A percentile compares a stretch with the other conserved stretches of the same genome.
Evolutionary conservation across 768 basidiomycete genomes (phyloP).

Genomic region (Tubosaeta brunneosetosa): DNA sequence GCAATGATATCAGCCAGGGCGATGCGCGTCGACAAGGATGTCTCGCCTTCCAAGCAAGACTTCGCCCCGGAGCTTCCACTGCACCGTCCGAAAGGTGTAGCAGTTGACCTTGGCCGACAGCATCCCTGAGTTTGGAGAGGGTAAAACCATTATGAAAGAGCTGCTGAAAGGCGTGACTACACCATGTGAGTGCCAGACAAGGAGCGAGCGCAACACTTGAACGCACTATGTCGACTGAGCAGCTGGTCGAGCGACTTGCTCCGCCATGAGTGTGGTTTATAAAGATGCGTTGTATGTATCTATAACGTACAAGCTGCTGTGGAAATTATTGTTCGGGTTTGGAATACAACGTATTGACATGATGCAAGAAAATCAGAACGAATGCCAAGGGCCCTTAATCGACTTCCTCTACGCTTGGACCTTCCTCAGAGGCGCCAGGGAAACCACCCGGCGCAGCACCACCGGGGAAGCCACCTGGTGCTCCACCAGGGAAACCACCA

Average conservation of each 20-base stretch:
- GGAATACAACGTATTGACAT: constrained; percentile 28
- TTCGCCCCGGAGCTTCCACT: constrained; percentile 63
- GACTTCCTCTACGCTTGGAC: constrained; percentile 90
- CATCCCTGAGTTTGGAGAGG: constrained; percentile 64
- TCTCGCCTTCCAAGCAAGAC: constrained; percentile 77
- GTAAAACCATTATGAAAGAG: constrained; percentile 51
- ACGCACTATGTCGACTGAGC: constrained; percentile 24
- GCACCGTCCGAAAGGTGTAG: constrained; percentile 39
- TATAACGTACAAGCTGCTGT: constrained; percentile 21
- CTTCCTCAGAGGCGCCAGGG: constrained; percentile 70
- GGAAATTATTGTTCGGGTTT: constrained; percentile 26
- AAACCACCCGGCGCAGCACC: constrained; percentile 68
- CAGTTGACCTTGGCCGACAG: constrained; percentile 56
- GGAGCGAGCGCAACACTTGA: neutral
- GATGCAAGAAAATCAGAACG: constrained; percentile 27
- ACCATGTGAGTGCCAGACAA: constrained; percentile 3
- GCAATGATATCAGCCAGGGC: constrained; percentile 17
- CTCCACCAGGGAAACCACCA: constrained; percentile 57
- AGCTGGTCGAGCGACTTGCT: constrained; percentile 24
- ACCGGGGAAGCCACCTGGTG: constrained; percentile 48
- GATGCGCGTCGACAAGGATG: constrained; percentile 6
- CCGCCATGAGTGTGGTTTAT: constrained; percentile 11
- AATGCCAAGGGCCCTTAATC: constrained; percentile 45
- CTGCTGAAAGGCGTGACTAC: constrained; percentile 39
- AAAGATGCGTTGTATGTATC: too few relatives aligned